Evolutionary conservation across 371 early-diverging fungal species (phyloP), one percentile per base, ranked within the genome.

Genomic region (Mycotypha africana): DNA sequence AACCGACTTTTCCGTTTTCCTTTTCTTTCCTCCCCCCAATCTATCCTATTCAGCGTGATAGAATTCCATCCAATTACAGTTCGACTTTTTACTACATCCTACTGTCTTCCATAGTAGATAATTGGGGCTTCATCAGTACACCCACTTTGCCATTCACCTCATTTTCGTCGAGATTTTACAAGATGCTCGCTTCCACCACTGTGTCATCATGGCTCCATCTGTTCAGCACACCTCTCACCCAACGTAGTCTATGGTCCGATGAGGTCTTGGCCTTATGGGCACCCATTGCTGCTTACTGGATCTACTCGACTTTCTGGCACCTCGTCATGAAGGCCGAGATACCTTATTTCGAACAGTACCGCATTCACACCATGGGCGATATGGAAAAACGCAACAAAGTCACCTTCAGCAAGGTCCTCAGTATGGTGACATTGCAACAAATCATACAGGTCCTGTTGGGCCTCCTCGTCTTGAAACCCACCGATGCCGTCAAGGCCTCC

Each of bases 231-330:
- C n/a, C n/a, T n/a, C n/a, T n/a, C n/a, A n/a, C n/a, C n/a, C n/a
- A n/a, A n/a, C n/a, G n/a, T n/a, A n/a, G 62, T 44, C 58, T 55
- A 21, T 69, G 60, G 67, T 70, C 75, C n/a, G 76, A 77, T 52
- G 76, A 79, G 55, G 54, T 78, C n/a, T 51, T 76, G 35, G 74
- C 80, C 0, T 49, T 82, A 38, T 62, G 85, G 57, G 59, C 79
- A 11, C 86, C 89, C 3, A 53, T 86, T 45, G 61, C 73, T 4
- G 67, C 74, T 23, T 89, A 89, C 53, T 89, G 87, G 87, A 55
- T 64, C 10, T 85, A 83, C 57, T 84, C 85, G 3, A 65, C 78
- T 22, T 50, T 77, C 38, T 83, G 82, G 43, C 79, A 80, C 47
- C 58, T 80, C 39, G 49, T 86, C 37, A 79, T 83, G 32, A 53